phyloP scores from a whole-genome alignment of 2,329 filamentous ascomycete genomes.

The Fusarium liriodendri region DNA sequence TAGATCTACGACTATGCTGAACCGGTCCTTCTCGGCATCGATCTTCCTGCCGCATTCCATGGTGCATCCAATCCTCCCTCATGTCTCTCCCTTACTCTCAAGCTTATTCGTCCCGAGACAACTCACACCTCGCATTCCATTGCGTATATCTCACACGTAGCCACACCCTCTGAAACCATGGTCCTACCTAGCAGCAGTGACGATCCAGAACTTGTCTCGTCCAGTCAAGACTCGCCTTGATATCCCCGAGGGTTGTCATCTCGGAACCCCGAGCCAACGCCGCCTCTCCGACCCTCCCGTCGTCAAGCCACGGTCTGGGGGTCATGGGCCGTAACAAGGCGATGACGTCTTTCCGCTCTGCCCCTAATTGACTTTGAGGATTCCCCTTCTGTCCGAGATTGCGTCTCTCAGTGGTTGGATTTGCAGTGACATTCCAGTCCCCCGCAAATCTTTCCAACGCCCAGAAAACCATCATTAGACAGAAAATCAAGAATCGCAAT shows the following conservation, averaged over 20 bases:
- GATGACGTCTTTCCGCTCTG: constrained; percentile 26
- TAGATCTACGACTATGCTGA: not conserved
- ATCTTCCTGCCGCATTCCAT: not conserved
- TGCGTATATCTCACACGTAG: not conserved
- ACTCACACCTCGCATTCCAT: not conserved
- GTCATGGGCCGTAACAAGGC: not conserved
- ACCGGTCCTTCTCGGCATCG: constrained; percentile 5
- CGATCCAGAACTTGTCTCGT: not conserved
- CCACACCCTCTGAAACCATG: constrained; percentile 19
- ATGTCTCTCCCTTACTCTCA: constrained; percentile 1
- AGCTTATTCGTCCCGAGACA: constrained; percentile 7
- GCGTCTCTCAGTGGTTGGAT: not conserved
- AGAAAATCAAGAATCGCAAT: not conserved
- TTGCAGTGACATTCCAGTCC: constrained; percentile 15
- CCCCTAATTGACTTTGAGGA: constrained; percentile 18
- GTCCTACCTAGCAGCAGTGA: constrained; percentile 12
- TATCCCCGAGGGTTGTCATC: constrained; percentile 21
- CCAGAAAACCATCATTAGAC: constrained; percentile 10
- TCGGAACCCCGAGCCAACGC: constrained; percentile 33
- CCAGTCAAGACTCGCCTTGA: constrained; percentile 10
- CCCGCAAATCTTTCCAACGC: constrained; percentile 1
- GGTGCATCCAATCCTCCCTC: constrained; percentile 1
- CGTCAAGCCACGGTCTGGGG: not conserved
- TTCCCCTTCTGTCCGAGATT: not conserved
- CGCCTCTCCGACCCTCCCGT: constrained; percentile 1